phyloP scores from a whole-genome alignment of 2,329 filamentous ascomycete genomes.

The Cadophora sp. region DNA sequence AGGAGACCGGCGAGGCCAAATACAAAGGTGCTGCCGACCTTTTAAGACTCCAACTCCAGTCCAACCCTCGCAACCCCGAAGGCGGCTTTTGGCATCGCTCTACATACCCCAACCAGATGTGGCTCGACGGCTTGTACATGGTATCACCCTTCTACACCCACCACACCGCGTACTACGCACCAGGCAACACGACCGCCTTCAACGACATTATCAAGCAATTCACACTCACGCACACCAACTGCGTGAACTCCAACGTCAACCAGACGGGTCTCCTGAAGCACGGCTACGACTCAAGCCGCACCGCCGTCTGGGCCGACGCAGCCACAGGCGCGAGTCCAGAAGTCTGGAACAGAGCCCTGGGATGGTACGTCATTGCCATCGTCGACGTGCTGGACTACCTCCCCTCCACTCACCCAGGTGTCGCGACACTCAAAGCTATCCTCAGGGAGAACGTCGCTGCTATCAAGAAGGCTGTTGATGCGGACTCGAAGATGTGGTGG shows the following conservation, averaged over 20 bases:
- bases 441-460: constrained; percentile 26
- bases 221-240: constrained; percentile 37
- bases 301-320: constrained; percentile 47
- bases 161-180: constrained; percentile 32
- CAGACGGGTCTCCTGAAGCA: constrained; percentile 44
- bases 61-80: constrained; percentile 55
- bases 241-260: constrained; percentile 32
- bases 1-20: constrained; percentile 51
- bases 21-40: constrained; percentile 56
- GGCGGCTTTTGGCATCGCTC: constrained; percentile 57
- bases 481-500: constrained; percentile 48
- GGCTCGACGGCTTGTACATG: constrained; percentile 61
- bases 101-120: constrained; percentile 60
- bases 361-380: constrained; percentile 49
- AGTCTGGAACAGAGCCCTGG: constrained; percentile 49
- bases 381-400: constrained; percentile 47
- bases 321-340: constrained; percentile 48
- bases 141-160: constrained; percentile 46
- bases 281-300: constrained; percentile 47
- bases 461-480: constrained; percentile 33
- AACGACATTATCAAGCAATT: constrained; percentile 43
- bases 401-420: constrained; percentile 32
- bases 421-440: constrained; percentile 18
- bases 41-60: constrained; percentile 54
- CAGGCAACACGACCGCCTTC: constrained; percentile 41